These are phyloP conservation scores for Ascochyta lentis DNA, from an alignment of 2,329 filamentous ascomycete genomes.

Conservation along the genomic window DNA sequence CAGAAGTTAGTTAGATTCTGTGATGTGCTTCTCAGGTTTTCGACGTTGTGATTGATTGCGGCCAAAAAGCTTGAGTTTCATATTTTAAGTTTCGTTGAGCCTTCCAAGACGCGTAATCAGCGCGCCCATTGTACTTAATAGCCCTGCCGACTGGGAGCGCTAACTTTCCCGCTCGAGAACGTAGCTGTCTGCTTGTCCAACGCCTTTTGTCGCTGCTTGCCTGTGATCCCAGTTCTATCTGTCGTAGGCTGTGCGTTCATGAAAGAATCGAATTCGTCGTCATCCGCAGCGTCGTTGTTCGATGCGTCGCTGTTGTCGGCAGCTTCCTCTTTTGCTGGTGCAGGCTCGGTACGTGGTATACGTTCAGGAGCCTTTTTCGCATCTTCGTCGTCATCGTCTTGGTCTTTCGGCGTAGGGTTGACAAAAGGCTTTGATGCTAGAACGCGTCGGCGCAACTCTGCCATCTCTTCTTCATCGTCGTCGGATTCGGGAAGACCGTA, in stretches of 20 bases:
- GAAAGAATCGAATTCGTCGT: slow-evolving; percentile 89
- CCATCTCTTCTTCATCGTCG: slow-evolving; percentile 90
- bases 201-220: slow-evolving; percentile 62
- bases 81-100: not conserved
- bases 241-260: slow-evolving; percentile 90
- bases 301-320: slow-evolving; percentile 71
- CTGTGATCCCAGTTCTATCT: slow-evolving; percentile 77
- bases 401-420: slow-evolving; percentile 56
- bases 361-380: slow-evolving; percentile 65
- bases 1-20: no score
- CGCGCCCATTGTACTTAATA: slow-evolving; percentile 6
- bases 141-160: slow-evolving; percentile 28
- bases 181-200: slow-evolving; percentile 42
- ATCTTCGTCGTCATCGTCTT: slow-evolving; percentile 27
- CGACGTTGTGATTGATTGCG: not conserved
- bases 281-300: slow-evolving; percentile 66
- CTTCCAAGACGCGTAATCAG: not conserved
- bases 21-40: no score
- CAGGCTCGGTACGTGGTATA: slow-evolving; percentile 64
- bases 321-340: slow-evolving; percentile 54
- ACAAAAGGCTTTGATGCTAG: slow-evolving; percentile 88
- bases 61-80: not conserved
- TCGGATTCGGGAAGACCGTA: slow-evolving; percentile 76
- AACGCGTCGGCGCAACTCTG: slow-evolving; percentile 87
- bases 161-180: slow-evolving; percentile 42